phyloP scores from a whole-genome alignment of 305 asterid genomes.

The Solanum hybrid region DNA sequence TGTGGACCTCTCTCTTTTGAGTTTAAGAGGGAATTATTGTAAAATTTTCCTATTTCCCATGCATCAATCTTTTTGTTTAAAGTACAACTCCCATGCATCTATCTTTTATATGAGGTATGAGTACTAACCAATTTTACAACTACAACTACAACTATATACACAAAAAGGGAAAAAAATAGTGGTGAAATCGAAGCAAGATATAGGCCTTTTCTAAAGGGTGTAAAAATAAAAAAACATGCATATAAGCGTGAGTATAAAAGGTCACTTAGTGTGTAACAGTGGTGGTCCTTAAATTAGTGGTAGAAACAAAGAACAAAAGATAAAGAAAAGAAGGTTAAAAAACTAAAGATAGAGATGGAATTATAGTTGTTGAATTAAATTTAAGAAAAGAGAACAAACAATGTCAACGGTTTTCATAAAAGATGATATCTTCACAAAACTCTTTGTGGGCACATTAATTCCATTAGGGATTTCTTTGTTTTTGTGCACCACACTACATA shows the following conservation, averaged over 20 bases:
- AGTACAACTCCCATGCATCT: background rate
- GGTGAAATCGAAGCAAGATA: conserved; percentile 17
- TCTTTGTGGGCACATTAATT: conserved; percentile 2
- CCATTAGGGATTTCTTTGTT: background rate
- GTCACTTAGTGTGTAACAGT: conserved; percentile 38
- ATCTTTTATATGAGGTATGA: background rate
- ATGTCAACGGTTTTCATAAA: conserved; percentile 60
- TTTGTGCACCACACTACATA: background rate
- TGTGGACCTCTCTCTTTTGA: background rate
- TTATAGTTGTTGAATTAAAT: background rate
- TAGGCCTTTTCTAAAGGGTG: conserved; percentile 35
- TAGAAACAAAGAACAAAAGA: conserved; percentile 16
- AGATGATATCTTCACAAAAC: conserved; percentile 10
- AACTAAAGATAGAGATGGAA: background rate
- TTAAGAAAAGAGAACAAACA: conserved; percentile 5
- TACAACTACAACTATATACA: background rate
- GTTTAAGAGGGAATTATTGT: background rate
- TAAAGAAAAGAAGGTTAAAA: conserved; percentile 1
- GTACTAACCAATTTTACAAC: background rate
- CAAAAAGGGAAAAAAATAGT: background rate
- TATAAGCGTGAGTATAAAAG: conserved; percentile 55
- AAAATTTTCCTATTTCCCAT: background rate
- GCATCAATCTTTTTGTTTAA: background rate
- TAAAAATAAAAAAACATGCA: conserved; percentile 13
- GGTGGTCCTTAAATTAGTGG: conserved; percentile 71